Conservation (phyloP, 805 yeast species). For the Pichia californica region DNA sequence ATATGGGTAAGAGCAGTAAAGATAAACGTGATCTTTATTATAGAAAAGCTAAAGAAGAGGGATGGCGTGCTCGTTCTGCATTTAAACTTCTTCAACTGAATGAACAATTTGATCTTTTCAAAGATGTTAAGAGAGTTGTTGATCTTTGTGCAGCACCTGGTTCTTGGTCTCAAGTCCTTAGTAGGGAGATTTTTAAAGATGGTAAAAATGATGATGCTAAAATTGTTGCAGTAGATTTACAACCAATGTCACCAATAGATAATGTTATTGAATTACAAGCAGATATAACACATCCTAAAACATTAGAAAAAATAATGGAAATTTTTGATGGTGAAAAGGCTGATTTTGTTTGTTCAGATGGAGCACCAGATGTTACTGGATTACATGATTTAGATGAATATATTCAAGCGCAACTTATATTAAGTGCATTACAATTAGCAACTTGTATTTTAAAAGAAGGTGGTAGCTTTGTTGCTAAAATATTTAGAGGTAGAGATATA, state of each 20-base stretch:
- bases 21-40: conserved; percentile 91
- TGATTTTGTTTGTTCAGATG: conserved; percentile 94
- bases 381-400: conserved; percentile 95
- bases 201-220: conserved; percentile 34
- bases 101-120: conserved; percentile 79
- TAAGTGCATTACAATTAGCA: conserved; percentile 87
- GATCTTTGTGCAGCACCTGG: conserved; percentile 99
- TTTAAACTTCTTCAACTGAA: conserved; percentile 86
- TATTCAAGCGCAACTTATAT: conserved; percentile 88
- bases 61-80: conserved; percentile 96
- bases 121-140: conserved; percentile 74
- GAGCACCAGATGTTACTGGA: conserved; percentile 99
- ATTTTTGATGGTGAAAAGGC: conserved; percentile 90
- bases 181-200: conserved; percentile 50
- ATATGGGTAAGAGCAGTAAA: conserved; percentile 91
- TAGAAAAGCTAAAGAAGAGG: conserved; percentile 94
- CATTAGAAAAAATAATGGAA: conserved; percentile 66
- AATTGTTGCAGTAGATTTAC: conserved; percentile 91
- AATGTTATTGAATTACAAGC: conserved; percentile 91
- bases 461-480: conserved; percentile 92
- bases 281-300: conserved; percentile 94
- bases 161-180: conserved; percentile 95
- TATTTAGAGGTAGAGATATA: conserved; percentile 93
- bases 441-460: conserved; percentile 84
- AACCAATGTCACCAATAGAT: conserved; percentile 95